These are phyloP conservation scores for Epichloe scottii DNA, from an alignment of 2,329 filamentous ascomycete species.

Conservation along the genomic window DNA sequence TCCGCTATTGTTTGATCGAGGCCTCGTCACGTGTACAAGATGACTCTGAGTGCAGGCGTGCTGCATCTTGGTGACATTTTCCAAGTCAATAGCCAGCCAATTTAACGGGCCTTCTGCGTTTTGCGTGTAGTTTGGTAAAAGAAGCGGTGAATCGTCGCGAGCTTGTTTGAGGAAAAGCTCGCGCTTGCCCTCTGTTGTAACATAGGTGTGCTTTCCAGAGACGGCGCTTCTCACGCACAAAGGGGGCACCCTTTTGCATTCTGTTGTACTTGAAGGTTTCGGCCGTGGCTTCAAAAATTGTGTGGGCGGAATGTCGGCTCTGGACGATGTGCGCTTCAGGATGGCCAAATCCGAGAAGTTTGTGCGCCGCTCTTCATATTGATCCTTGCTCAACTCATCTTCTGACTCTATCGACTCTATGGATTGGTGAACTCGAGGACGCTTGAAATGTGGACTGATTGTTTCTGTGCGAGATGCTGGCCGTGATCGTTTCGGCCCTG, in stretches of 20 bases:
- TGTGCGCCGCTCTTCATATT: slow-evolving; percentile 7
- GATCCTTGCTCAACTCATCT: slow-evolving; percentile 17
- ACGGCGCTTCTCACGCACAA: slow-evolving; percentile 13
- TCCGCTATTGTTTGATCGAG: slow-evolving; percentile 2
- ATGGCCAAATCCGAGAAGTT: slow-evolving; percentile 6
- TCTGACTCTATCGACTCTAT: slow-evolving; percentile 14
- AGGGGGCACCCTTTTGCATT: background rate
- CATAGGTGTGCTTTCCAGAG: slow-evolving; percentile 10
- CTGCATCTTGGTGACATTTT: slow-evolving; percentile 1
- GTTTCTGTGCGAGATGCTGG: background rate
- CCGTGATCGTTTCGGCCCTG: slow-evolving; percentile 4
- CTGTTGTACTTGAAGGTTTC: background rate
- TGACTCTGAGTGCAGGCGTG: slow-evolving; percentile 9
- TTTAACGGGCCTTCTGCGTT: background rate
- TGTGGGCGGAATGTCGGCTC: slow-evolving; percentile 18
- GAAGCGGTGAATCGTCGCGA: background rate
- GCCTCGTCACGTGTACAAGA: slow-evolving; percentile 13
- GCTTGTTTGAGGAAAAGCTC: slow-evolving; percentile 3
- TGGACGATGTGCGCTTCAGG: slow-evolving; percentile 1
- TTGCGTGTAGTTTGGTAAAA: background rate
- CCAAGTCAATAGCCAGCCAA: slow-evolving; percentile 8
- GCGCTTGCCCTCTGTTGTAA: background rate
- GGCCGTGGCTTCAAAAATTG: slow-evolving; percentile 5
- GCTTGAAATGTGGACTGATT: slow-evolving; percentile 10
- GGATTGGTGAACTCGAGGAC: slow-evolving; percentile 1